A percentile compares a stretch with the other conserved stretches of the same genome.
Conservation (phyloP, 352 stramenopile species). For the Saprolegnia parasitica region DNA sequence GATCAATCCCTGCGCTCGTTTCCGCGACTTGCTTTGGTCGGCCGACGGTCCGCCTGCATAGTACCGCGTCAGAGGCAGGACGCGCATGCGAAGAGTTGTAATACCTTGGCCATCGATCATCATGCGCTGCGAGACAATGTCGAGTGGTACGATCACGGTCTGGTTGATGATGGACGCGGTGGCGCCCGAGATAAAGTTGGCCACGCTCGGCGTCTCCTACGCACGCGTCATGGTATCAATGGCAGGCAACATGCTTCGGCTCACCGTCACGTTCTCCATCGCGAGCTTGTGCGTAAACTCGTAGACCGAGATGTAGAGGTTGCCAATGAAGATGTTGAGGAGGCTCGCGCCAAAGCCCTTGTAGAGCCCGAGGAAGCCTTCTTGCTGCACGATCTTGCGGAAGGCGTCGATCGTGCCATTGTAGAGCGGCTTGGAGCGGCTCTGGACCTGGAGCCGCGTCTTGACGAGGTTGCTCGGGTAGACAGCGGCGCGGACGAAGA, state of each 20-base stretch:
- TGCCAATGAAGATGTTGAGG: slow-evolving; percentile 79
- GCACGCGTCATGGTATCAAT: no score
- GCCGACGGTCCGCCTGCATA: not conserved
- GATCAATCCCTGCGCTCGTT: slow-evolving; percentile 54
- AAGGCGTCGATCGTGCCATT: slow-evolving; percentile 79
- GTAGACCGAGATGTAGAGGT: slow-evolving; percentile 88
- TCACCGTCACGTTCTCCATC: slow-evolving; percentile 52
- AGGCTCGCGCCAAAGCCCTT: slow-evolving; percentile 85
- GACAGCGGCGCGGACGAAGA: slow-evolving; percentile 73
- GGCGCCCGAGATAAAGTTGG: slow-evolving; percentile 75
- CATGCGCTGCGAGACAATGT: slow-evolving; percentile 87
- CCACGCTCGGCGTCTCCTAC: slow-evolving; percentile 37
- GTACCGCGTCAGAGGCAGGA: not conserved
- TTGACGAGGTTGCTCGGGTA: slow-evolving; percentile 88
- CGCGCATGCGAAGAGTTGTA: slow-evolving; percentile 37
- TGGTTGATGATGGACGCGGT: slow-evolving; percentile 77
- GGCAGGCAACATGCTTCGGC: no score
- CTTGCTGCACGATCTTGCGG: slow-evolving; percentile 70
- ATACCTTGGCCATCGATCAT: slow-evolving; percentile 81
- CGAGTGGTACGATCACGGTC: slow-evolving; percentile 80
- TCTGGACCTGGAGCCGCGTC: slow-evolving; percentile 84
- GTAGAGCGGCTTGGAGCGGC: slow-evolving; percentile 61
- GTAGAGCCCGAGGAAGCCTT: slow-evolving; percentile 74
- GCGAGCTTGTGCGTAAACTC: slow-evolving; percentile 75
- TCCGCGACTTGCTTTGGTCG: slow-evolving; percentile 29